Base-by-base conservation (phyloP, 805 yeast species). In the Starmerella floricola region DNA sequence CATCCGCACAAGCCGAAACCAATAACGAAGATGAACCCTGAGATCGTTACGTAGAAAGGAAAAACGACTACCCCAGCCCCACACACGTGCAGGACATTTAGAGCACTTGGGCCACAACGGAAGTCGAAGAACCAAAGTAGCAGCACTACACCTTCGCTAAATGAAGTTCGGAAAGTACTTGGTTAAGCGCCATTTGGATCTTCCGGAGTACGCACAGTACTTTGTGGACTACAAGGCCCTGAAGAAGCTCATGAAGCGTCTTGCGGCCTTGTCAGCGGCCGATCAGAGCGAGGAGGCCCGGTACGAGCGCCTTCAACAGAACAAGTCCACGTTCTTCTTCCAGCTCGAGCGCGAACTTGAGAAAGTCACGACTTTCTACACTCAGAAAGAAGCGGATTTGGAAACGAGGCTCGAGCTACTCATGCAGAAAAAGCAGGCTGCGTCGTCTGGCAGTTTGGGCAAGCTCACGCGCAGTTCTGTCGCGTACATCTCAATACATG, bases 151-250 rank as follows among this genome's bases (percentile, higher is more conserved):
- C 13, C 13, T 11, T 11, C 11, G 29, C 15, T 6, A 5, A 11
- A 66, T 66, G 98, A 91, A 91, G 69, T 91, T 86, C 62, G 98
- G 98, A 39, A 91, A 91, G 63, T 83, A 85, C 58, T 69, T 91
- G 59, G 97, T 94, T 50, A 81, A 93, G 33, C 76, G 96, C 59
- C 95, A 86, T 63, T 69, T 91, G 52, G 96, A 88, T 61, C 68
- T 88, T 45, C 97, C 97, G 10, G 98, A 91, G 62, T 91, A 91
- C 61, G 77, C 93, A 38, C 86, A 88, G 30, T 80, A 84, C 59
- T 91, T 88, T 65, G 88, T 91, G 58, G 86, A 91, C 65, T 91
- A 91, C 64, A 91, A 91, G 65, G 91, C 88, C 3, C 66, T 88
- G 45, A 88, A 88, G 62, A 91, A 88, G 69, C 72, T 87, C 51